A percentile compares a stretch with the other conserved stretches of the same genome.
phyloP scores from a whole-genome alignment of 1,284 basidiomycete species.

The Melampsora larici-populina region DNA sequence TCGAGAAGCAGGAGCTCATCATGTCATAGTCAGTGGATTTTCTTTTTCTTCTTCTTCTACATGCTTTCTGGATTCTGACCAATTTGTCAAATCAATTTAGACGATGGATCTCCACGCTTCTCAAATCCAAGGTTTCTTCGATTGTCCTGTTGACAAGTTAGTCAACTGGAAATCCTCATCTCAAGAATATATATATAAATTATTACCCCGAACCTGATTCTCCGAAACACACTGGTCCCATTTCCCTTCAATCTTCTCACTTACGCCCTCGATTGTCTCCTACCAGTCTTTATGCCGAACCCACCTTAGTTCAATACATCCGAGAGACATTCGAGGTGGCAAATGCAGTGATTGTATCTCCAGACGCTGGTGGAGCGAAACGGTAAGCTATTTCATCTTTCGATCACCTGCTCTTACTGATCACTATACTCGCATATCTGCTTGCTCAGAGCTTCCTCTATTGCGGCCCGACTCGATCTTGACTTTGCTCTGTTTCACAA shows the following conservation, averaged over 20 bases:
- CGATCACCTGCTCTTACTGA: neutral
- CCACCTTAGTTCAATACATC: conserved; percentile 92
- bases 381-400: conserved; percentile 61
- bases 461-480: conserved; percentile 91
- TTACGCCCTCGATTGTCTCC: neutral
- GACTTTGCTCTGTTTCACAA: conserved; percentile 99
- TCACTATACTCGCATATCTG: conserved; percentile 12
- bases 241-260: neutral
- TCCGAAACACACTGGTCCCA: neutral
- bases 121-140: conserved; percentile 99
- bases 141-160: conserved; percentile 99
- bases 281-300: conserved; percentile 87
- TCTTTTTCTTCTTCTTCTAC: neutral
- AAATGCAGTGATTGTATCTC: conserved; percentile 93
- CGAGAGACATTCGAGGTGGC: conserved; percentile 81
- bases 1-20: conserved; percentile 93
- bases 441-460: conserved; percentile 79
- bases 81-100: conserved; percentile 57
- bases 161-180: conserved; percentile 54
- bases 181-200: neutral
- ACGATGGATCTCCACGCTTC: conserved; percentile 97
- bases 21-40: conserved; percentile 78
- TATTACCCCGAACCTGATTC: conserved; percentile 55
- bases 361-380: conserved; percentile 98
- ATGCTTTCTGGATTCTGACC: conserved; percentile 43